Base-by-base conservation (phyloP, 495 filamentous ascomycete genomes). In the Usnea hakonensis region DNA sequence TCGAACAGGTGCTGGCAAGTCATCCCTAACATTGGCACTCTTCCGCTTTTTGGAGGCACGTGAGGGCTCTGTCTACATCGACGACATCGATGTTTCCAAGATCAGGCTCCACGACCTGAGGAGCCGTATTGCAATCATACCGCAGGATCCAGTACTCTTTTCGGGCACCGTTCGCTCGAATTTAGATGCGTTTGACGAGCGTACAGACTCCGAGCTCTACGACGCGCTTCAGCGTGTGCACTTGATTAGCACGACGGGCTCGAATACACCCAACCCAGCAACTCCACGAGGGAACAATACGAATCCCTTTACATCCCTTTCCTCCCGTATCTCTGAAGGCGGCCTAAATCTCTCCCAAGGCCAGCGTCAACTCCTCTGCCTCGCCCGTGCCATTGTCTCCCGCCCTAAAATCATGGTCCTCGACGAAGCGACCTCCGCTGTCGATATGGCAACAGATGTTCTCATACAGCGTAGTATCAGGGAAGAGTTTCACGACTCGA, bases 361-460 rank as follows among this genome's bases (percentile, higher is more conserved):
- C 5, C 91, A 96, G 71, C 81, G 90, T 7, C 91, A 96, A 69
- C 88, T 95, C 1, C 82, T 96, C 16, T 94, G 90, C 66, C 84
- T 96, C 1, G 91, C 91, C 0, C 86, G 91, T 8, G 91, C 91
- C 40, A 93, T 95, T 68, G 85, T 95, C 36, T 77, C 84, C 6
- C 81, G 85, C 0, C 89, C 90, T 14, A 88, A 88, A 67, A 86
- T 96, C 63, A 87, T 96, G 82, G 85, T 96, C 11, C 79, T 96
- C 13, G 91, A 96, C 69, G 91, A 96, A 74, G 91, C 91, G 0
- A 96, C 91, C 0, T 88, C 84, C 6, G 89, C 91, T 4, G 90
- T 96, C 6, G 91, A 96, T 72, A 91, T 90, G 86, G 82, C 85
- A 41, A 94, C 89, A 0, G 91, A 96, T 71, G 77, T 81, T 8